phyloP scores from a whole-genome alignment of 2,329 filamentous ascomycete genomes.

The Colletotrichum tropicicola region DNA sequence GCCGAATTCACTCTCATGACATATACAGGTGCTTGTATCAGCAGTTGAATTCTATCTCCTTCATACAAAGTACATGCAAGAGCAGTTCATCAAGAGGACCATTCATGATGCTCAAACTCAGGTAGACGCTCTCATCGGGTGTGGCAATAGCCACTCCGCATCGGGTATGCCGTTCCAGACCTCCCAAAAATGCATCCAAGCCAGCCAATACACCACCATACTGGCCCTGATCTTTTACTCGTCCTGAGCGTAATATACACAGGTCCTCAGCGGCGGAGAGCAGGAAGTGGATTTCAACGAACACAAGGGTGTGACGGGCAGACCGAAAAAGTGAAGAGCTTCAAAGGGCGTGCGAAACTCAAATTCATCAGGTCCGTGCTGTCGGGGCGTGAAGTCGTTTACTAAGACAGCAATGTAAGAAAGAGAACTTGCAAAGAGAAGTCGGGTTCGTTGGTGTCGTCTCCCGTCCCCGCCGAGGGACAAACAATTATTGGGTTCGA shows the following conservation, averaged over 20 bases:
- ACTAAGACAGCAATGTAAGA: constrained; percentile 32
- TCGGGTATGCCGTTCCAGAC: constrained; percentile 24
- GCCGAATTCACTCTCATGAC: no score
- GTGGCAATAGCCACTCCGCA: constrained; percentile 12
- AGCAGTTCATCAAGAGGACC: constrained; percentile 19
- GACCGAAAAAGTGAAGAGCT: constrained; percentile 5
- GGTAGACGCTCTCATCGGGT: constrained; percentile 11
- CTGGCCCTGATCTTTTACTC: constrained; percentile 17
- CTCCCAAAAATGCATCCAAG: constrained; percentile 28
- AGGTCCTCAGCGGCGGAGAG: constrained; percentile 15
- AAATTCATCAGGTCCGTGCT: constrained; percentile 13
- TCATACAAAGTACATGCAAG: constrained; percentile 33
- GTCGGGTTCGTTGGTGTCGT: constrained; percentile 23
- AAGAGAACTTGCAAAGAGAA: constrained; percentile 24
- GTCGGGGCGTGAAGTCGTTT: constrained; percentile 27
- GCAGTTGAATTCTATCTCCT: constrained; percentile 31
- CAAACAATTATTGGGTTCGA: constrained; percentile 31
- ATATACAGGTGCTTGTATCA: constrained; percentile 20
- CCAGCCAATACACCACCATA: constrained; percentile 24
- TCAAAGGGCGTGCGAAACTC: not conserved
- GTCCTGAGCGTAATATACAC: constrained; percentile 32
- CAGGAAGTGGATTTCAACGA: constrained; percentile 22
- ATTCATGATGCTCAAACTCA: constrained; percentile 17
- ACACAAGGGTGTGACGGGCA: constrained; percentile 19
- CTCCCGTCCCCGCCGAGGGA: constrained; percentile 23